Conservation (phyloP, 2,329 filamentous ascomycete species). For the Cercospora brassicicola region DNA sequence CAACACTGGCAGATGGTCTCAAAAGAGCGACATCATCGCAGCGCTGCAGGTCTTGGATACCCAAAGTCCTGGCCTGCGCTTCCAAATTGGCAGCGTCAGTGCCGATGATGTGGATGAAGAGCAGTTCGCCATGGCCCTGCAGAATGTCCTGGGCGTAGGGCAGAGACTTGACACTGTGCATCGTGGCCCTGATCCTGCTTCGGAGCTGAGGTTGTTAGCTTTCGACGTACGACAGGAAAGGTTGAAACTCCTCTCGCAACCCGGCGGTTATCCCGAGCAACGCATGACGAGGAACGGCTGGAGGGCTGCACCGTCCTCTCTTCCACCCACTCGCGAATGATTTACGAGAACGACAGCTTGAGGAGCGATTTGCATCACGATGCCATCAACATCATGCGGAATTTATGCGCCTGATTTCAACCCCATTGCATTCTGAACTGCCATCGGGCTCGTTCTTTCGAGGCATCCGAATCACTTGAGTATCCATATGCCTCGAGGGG, state of each 20-base stretch:
- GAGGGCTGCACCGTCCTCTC: conserved; percentile 22
- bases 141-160: conserved; percentile 26
- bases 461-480: neutral
- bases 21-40: conserved; percentile 35
- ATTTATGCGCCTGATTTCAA: neutral
- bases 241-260: conserved; percentile 13
- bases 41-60: conserved; percentile 26
- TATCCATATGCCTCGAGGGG: neutral
- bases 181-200: conserved; percentile 17
- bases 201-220: conserved; percentile 30
- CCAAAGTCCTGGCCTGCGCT: conserved; percentile 19
- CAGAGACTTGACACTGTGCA: conserved; percentile 14
- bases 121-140: conserved; percentile 28
- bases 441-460: neutral
- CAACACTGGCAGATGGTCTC: conserved; percentile 27
- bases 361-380: neutral
- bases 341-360: neutral
- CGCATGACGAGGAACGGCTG: conserved; percentile 20
- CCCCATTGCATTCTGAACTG: neutral
- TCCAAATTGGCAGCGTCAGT: conserved; percentile 33
- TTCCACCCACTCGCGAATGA: conserved; percentile 19
- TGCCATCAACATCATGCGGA: neutral
- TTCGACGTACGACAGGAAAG: conserved; percentile 34
- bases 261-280: conserved; percentile 14
- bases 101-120: conserved; percentile 29